phyloP scores from a whole-genome alignment of 2,329 filamentous ascomycete genomes.

The Trichoderma sp. region DNA sequence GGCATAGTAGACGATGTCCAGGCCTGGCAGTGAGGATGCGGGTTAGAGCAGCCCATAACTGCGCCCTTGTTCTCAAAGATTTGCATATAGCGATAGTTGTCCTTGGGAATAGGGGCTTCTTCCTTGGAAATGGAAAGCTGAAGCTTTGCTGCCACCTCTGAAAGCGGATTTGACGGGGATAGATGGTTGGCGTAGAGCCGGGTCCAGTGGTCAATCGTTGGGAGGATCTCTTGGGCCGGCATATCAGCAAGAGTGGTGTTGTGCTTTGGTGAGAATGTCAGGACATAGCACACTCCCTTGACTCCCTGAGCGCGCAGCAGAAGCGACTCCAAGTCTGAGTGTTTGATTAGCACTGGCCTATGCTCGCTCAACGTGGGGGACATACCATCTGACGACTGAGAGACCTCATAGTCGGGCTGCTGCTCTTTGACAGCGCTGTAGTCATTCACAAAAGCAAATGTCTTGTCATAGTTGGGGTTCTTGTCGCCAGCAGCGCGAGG shows the following conservation, averaged over 20 bases:
- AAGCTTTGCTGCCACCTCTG: constrained; percentile 40
- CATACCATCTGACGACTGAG: constrained; percentile 41
- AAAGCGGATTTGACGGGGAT: constrained; percentile 68
- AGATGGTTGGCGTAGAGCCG: constrained; percentile 83
- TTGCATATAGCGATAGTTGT: constrained; percentile 95
- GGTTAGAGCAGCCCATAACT: constrained; percentile 98
- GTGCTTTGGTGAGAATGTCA: constrained; percentile 90
- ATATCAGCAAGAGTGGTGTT: constrained; percentile 93
- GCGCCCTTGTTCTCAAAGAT: constrained; percentile 99
- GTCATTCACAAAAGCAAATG: constrained; percentile 96
- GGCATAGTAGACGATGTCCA: constrained; percentile 93
- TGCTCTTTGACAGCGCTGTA: constrained; percentile 95
- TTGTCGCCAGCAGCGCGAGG: constrained; percentile 79
- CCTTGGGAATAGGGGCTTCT: constrained; percentile 53
- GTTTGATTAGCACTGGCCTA: neutral
- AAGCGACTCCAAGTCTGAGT: constrained; percentile 68
- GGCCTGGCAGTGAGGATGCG: constrained; percentile 93
- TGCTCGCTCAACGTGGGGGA: neutral
- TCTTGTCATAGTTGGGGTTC: constrained; percentile 84
- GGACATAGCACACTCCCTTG: constrained; percentile 94
- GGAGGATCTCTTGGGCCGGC: constrained; percentile 71
- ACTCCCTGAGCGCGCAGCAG: constrained; percentile 83
- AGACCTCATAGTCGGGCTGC: constrained; percentile 72
- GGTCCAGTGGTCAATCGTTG: constrained; percentile 88
- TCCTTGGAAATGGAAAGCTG: constrained; percentile 42